These are phyloP conservation scores for Exophiala viscosa DNA, from an alignment of 2,329 filamentous ascomycete genomes.

Conservation along the genomic window DNA sequence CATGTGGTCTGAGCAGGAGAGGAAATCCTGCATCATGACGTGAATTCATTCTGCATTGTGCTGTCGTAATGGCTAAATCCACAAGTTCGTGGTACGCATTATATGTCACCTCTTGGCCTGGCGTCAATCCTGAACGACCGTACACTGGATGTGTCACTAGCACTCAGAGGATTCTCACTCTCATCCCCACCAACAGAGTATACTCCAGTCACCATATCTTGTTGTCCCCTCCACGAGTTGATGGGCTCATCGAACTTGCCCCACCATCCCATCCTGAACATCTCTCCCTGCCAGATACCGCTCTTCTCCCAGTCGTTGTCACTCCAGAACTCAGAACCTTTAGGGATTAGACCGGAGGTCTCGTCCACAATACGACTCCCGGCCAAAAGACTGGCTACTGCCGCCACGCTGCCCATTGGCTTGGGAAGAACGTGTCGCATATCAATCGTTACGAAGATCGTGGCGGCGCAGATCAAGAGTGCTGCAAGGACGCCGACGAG, in stretches of 20 bases:
- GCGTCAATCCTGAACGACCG: constrained; percentile 12
- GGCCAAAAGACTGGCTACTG: constrained; percentile 21
- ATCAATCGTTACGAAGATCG: constrained; percentile 18
- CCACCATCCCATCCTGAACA: constrained; percentile 25
- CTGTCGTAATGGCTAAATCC: too few relatives aligned
- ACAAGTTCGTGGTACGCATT: too few relatives aligned
- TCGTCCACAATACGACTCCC: constrained; percentile 19
- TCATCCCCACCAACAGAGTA: background rate
- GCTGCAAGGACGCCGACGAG: constrained; percentile 17
- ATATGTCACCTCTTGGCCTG: background rate
- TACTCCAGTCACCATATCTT: background rate
- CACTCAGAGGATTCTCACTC: background rate
- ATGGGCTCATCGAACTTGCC: constrained; percentile 15
- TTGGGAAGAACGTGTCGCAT: constrained; percentile 22
- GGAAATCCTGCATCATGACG: too few relatives aligned
- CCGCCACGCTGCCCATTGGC: constrained; percentile 18
- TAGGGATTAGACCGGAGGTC: constrained; percentile 17
- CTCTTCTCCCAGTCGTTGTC: constrained; percentile 21
- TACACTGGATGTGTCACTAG: too few relatives aligned
- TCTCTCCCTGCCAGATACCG: constrained; percentile 20
- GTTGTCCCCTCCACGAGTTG: constrained; percentile 6
- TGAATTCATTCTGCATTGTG: too few relatives aligned
- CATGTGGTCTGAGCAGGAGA: too few relatives aligned
- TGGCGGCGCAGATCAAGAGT: constrained; percentile 16
- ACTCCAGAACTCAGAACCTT: constrained; percentile 20